These are phyloP conservation scores for Rhodotorula paludigena DNA, from an alignment of 768 basidiomycete genomes.

Conservation along the genomic window DNA sequence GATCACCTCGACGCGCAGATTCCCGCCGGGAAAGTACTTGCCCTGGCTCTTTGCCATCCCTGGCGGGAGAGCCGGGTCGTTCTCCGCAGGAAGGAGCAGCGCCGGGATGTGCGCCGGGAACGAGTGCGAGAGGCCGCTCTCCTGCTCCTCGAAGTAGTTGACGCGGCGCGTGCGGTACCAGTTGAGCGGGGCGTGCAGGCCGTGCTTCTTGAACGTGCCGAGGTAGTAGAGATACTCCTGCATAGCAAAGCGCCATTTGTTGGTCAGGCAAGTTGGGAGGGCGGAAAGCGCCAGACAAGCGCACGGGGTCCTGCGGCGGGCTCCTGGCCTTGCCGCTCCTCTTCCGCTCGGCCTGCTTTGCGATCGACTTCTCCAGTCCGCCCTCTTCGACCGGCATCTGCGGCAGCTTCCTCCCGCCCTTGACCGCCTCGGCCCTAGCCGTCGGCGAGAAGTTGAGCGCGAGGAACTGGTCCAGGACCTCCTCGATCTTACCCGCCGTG, in stretches of 20 bases:
- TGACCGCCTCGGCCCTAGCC: background rate
- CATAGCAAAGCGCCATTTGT: background rate
- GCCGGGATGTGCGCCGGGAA: slow-evolving; percentile 36
- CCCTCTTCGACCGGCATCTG: slow-evolving; percentile 22
- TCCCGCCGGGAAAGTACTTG: slow-evolving; percentile 25
- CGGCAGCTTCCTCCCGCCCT: background rate
- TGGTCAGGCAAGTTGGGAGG: background rate
- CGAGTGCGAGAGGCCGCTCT: background rate
- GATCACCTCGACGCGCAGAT: slow-evolving; percentile 17
- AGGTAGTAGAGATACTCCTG: slow-evolving; percentile 37
- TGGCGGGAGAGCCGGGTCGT: slow-evolving; percentile 30
- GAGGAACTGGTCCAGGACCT: slow-evolving; percentile 11
- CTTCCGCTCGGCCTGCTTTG: slow-evolving; percentile 1
- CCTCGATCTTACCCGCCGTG: slow-evolving; percentile 17
- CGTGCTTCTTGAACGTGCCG: slow-evolving; percentile 2
- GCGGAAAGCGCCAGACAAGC: background rate
- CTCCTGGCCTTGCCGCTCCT: slow-evolving; percentile 3
- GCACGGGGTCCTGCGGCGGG: slow-evolving; percentile 23
- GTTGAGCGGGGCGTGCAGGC: slow-evolving; percentile 22
- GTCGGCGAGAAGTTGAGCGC: slow-evolving; percentile 7
- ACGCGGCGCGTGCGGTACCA: slow-evolving; percentile 33
- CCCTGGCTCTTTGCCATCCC: slow-evolving; percentile 9
- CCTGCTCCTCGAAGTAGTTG: slow-evolving; percentile 24
- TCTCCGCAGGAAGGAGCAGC: slow-evolving; percentile 16
- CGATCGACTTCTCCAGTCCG: slow-evolving; percentile 14